These are phyloP conservation scores for Phytopythium ostracodes DNA, from an alignment of 352 stramenopile species.

Conservation along the genomic window DNA sequence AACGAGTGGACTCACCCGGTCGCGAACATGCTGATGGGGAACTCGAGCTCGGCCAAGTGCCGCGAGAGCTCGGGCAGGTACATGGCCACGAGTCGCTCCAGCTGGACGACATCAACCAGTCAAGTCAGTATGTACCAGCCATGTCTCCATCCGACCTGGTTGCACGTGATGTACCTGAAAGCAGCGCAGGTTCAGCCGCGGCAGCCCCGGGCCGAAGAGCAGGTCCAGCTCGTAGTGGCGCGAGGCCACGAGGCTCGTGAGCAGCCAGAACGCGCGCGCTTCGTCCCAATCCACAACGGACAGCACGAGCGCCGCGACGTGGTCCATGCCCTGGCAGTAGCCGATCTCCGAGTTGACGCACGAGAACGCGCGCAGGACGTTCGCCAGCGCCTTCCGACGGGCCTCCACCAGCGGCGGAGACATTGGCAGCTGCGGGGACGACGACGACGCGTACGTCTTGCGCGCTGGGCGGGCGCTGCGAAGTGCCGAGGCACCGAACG, in stretches of 20 bases:
- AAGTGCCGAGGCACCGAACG: conserved; percentile 58
- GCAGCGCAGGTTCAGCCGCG: conserved; percentile 58
- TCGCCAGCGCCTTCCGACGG: conserved; percentile 37
- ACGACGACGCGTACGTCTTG: conserved; percentile 7
- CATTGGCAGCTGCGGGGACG: conserved; percentile 10
- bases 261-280: conserved; percentile 60
- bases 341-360: conserved; percentile 66
- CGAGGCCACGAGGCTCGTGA: conserved; percentile 49
- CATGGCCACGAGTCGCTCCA: conserved; percentile 42
- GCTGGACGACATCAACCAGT: conserved; percentile 17
- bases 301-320: conserved; percentile 59
- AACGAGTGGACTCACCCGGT: conserved; percentile 33
- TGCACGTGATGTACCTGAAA: conserved; percentile 50
- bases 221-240: conserved; percentile 55
- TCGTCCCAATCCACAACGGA: conserved; percentile 65
- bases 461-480: conserved; percentile 24
- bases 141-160: not conserved
- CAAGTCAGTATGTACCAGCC: not conserved
- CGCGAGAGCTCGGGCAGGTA: conserved; percentile 35
- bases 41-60: conserved; percentile 56
- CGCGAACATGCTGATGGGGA: conserved; percentile 62
- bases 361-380: conserved; percentile 60
- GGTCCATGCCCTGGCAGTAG: conserved; percentile 78
- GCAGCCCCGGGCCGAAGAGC: conserved; percentile 53
- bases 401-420: conserved; percentile 17